phyloP scores from a whole-genome alignment of 176 grass and related monocot genomes.

The Leersia perrieri region DNA sequence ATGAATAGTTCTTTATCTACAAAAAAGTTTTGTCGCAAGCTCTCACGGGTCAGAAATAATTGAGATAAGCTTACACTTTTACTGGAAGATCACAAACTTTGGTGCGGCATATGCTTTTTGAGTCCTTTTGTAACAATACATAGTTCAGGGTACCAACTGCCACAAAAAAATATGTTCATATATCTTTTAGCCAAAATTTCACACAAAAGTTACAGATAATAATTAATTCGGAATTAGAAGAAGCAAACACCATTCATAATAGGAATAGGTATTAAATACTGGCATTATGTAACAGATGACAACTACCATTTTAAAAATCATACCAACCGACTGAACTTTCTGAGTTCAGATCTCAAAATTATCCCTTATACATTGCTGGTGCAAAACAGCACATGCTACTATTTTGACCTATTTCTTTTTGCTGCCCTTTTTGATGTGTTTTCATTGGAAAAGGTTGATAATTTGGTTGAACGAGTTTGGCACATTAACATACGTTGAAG shows the following conservation, averaged over 20 bases:
- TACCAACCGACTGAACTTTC: not conserved
- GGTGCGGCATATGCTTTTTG: conserved; percentile 39
- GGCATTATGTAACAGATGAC: not conserved
- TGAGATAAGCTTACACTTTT: conserved; percentile 47
- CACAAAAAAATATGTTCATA: not conserved
- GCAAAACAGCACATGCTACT: not conserved
- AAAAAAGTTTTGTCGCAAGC: not conserved
- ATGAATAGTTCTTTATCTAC: not conserved
- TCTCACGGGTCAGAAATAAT: not conserved
- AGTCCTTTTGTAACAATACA: conserved; percentile 49
- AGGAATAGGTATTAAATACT: not conserved
- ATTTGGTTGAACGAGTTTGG: not conserved
- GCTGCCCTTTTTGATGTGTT: not conserved
- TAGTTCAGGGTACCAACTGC: conserved; percentile 21
- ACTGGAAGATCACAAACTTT: conserved; percentile 39
- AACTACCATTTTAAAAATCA: not conserved
- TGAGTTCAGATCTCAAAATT: not conserved
- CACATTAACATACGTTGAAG: not conserved
- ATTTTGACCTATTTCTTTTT: not conserved
- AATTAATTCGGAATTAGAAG: too few species aligned
- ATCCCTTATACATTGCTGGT: not conserved
- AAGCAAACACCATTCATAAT: not conserved
- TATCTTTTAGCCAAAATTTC: conserved; percentile 10
- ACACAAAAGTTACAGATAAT: too few species aligned
- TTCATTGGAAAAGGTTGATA: not conserved